phyloP scores from a whole-genome alignment of 805 yeast species.

The Kazachstania viticola region DNA sequence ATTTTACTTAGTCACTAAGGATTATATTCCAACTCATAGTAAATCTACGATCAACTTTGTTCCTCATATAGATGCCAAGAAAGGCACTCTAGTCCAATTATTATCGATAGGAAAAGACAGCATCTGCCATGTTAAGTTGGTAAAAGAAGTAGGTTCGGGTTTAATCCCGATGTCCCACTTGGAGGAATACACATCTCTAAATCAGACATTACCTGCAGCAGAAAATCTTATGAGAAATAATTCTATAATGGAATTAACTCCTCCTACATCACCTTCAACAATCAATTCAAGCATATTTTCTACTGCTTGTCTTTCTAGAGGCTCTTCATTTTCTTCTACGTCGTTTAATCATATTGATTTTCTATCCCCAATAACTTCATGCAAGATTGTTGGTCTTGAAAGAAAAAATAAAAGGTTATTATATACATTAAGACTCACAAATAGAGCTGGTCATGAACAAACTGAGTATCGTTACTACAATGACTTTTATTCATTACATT shows the following conservation, averaged over 20 bases:
- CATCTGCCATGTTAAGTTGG: slow-evolving; percentile 7
- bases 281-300: slow-evolving; percentile 8
- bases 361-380: not conserved
- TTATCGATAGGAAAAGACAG: slow-evolving; percentile 5
- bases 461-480: slow-evolving; percentile 10
- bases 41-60: not conserved
- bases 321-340: slow-evolving; percentile 3
- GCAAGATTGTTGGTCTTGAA: slow-evolving; percentile 7
- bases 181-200: slow-evolving; percentile 6
- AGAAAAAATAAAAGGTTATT: slow-evolving; percentile 8
- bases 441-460: slow-evolving; percentile 5
- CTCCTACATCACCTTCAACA: slow-evolving; percentile 16
- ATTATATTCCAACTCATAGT: not conserved
- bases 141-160: slow-evolving; percentile 9
- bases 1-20: too few species aligned
- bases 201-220: slow-evolving; percentile 1
- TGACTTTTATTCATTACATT: slow-evolving; percentile 16
- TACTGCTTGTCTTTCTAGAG: slow-evolving; percentile 7
- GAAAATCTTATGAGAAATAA: not conserved
- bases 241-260: slow-evolving; percentile 6
- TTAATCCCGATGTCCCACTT: slow-evolving; percentile 6
- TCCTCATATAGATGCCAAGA: slow-evolving; percentile 1
- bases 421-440: slow-evolving; percentile 10
- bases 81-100: slow-evolving; percentile 9
- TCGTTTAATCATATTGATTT: not conserved